Percentiles rank a stretch among this genome's conserved stretches.
Conservation (phyloP, 2,329 filamentous ascomycete species). For the Pyrenochaeta sp. region DNA sequence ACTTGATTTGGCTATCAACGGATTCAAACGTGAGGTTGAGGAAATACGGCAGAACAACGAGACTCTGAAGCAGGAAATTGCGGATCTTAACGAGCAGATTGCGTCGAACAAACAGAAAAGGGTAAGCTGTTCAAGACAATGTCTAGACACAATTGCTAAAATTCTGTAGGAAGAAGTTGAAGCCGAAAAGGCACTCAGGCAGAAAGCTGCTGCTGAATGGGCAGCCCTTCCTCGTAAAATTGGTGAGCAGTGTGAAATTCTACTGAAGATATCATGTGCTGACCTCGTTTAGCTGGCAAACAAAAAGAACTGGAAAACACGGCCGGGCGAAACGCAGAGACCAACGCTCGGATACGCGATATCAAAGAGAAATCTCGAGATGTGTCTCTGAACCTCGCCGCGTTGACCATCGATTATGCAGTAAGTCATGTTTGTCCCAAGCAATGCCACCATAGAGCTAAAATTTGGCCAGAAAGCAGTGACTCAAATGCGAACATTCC, state of each 20-base stretch:
- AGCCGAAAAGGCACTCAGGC: slow-evolving; percentile 70
- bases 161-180: slow-evolving; percentile 51
- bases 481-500: slow-evolving; percentile 66
- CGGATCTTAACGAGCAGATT: slow-evolving; percentile 31
- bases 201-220: slow-evolving; percentile 71
- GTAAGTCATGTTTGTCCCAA: slow-evolving; percentile 46
- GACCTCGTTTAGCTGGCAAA: slow-evolving; percentile 48
- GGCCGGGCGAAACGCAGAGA: slow-evolving; percentile 49
- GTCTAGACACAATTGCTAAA: neutral
- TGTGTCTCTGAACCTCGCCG: slow-evolving; percentile 49
- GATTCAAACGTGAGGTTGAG: slow-evolving; percentile 48
- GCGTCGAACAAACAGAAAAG: slow-evolving; percentile 10
- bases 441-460: neutral
- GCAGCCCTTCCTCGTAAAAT: slow-evolving; percentile 74
- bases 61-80: slow-evolving; percentile 32
- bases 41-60: slow-evolving; percentile 42
- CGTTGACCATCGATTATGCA: slow-evolving; percentile 61
- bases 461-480: slow-evolving; percentile 61
- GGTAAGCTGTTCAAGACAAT: slow-evolving; percentile 3
- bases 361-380: slow-evolving; percentile 53
- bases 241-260: slow-evolving; percentile 58
- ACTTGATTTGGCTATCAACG: slow-evolving; percentile 61
- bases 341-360: slow-evolving; percentile 58
- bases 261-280: slow-evolving; percentile 18
- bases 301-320: slow-evolving; percentile 56